phyloP scores from a whole-genome alignment of 2,329 filamentous ascomycete species.

The Beauveria bassiana region DNA sequence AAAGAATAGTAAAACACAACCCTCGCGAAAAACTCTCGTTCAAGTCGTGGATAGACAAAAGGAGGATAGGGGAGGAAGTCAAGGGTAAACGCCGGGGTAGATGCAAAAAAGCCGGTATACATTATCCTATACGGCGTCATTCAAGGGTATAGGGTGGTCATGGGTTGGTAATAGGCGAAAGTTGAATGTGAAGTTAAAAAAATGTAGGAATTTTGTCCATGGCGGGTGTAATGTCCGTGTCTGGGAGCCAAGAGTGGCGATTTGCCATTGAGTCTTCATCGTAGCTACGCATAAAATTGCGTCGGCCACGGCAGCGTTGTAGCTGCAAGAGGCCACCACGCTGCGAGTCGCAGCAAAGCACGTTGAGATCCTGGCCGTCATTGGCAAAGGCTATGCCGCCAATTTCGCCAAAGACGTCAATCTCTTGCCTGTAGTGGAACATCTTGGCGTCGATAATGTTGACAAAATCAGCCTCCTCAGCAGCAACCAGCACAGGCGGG shows the following conservation, averaged over 20 bases:
- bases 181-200: neutral
- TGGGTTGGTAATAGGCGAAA: neutral
- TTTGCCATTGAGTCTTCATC: conserved; percentile 7
- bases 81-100: neutral
- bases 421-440: conserved; percentile 57
- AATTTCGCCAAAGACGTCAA: conserved; percentile 70
- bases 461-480: conserved; percentile 68
- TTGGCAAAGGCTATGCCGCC: conserved; percentile 61
- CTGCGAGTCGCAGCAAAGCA: conserved; percentile 57
- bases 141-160: neutral
- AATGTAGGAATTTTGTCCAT: neutral
- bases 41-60: neutral
- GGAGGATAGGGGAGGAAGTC: neutral
- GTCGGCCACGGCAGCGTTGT: conserved; percentile 34
- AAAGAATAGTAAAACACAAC: neutral
- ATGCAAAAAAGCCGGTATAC: neutral
- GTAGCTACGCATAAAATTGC: neutral
- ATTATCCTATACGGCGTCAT: neutral
- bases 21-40: neutral
- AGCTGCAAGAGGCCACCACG: conserved; percentile 62
- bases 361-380: conserved; percentile 58
- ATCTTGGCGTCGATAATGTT: conserved; percentile 61
- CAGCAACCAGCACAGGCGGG: conserved; percentile 58
- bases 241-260: conserved; percentile 7
- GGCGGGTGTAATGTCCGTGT: neutral